Conservation (phyloP, 2,329 filamentous ascomycete species). For the Fusarium stilboides region DNA sequence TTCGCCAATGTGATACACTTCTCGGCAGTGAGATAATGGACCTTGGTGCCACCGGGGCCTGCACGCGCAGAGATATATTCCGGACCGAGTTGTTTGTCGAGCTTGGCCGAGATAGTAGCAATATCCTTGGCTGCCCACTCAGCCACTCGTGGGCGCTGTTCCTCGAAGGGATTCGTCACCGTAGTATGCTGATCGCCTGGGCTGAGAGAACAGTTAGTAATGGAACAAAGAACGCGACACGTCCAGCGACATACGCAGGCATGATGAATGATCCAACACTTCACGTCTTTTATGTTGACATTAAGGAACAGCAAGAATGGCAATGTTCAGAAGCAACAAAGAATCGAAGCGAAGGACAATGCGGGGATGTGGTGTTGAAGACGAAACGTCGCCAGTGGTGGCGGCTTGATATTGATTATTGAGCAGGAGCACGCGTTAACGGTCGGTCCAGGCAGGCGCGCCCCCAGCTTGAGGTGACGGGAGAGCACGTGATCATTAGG, state of each 20-base stretch:
- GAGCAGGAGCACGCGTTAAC: constrained; percentile 43
- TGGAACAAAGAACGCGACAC: constrained; percentile 19
- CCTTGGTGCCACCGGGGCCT: constrained; percentile 86
- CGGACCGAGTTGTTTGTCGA: constrained; percentile 94
- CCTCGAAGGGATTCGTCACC: constrained; percentile 85
- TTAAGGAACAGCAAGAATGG: constrained; percentile 30
- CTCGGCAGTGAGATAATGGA: constrained; percentile 95
- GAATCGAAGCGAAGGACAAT: background rate
- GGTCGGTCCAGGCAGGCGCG: constrained; percentile 42
- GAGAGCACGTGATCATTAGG: constrained; percentile 51
- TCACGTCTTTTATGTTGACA: constrained; percentile 43
- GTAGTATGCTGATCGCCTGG: constrained; percentile 75
- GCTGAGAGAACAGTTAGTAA: constrained; percentile 59
- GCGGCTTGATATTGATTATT: constrained; percentile 34
- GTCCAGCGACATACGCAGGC: constrained; percentile 60
- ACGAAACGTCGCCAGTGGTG: constrained; percentile 23
- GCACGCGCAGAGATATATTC: constrained; percentile 93
- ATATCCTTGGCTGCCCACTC: constrained; percentile 93
- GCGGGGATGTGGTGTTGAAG: background rate
- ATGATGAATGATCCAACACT: constrained; percentile 51
- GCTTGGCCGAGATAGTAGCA: constrained; percentile 85
- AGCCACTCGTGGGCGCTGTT: constrained; percentile 76
- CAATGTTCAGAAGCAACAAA: constrained; percentile 3
- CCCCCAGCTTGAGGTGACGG: constrained; percentile 44
- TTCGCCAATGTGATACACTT: constrained; percentile 97